phyloP scores from a whole-genome alignment of 495 filamentous ascomycete genomes.

The Mycothermus thermophilus region DNA sequence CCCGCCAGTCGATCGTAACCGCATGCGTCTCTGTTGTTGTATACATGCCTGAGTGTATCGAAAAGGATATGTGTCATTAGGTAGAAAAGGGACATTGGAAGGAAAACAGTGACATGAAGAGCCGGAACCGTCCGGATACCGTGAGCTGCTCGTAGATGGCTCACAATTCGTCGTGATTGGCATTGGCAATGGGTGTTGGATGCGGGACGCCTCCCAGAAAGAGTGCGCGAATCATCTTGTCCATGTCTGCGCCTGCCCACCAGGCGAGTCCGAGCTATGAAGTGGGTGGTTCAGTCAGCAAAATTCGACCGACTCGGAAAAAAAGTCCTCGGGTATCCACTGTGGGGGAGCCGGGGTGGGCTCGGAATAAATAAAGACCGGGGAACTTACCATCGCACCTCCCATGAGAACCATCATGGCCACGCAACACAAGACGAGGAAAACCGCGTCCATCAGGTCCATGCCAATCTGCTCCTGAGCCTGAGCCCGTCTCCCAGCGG shows the following conservation, averaged over 20 bases:
- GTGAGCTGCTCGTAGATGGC: slow-evolving; percentile 1
- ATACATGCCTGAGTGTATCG: no score
- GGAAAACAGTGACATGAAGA: slow-evolving; percentile 3
- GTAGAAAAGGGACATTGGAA: slow-evolving; percentile 3
- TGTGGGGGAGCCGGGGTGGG: no score
- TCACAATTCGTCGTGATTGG: slow-evolving; percentile 35
- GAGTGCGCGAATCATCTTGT: slow-evolving; percentile 28
- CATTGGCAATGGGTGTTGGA: no score
- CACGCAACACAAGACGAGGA: slow-evolving; percentile 22
- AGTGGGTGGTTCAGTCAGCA: slow-evolving; percentile 1
- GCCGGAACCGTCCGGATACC: neutral
- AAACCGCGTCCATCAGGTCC: slow-evolving; percentile 22
- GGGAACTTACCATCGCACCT: slow-evolving; percentile 31
- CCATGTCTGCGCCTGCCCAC: slow-evolving; percentile 48
- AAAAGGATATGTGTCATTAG: no score
- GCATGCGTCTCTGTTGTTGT: no score
- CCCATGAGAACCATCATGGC: slow-evolving; percentile 24
- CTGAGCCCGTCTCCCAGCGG: slow-evolving; percentile 17
- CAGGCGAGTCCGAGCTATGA: slow-evolving; percentile 52
- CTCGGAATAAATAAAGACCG: slow-evolving; percentile 3
- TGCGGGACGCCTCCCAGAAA: no score
- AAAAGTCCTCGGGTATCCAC: neutral
- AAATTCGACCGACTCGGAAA: neutral
- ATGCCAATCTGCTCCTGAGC: slow-evolving; percentile 13
- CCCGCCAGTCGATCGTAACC: no score